Evolutionary conservation across 2,329 filamentous ascomycete genomes (phyloP).

Genomic region (Cercospora zeae-maydis): DNA sequence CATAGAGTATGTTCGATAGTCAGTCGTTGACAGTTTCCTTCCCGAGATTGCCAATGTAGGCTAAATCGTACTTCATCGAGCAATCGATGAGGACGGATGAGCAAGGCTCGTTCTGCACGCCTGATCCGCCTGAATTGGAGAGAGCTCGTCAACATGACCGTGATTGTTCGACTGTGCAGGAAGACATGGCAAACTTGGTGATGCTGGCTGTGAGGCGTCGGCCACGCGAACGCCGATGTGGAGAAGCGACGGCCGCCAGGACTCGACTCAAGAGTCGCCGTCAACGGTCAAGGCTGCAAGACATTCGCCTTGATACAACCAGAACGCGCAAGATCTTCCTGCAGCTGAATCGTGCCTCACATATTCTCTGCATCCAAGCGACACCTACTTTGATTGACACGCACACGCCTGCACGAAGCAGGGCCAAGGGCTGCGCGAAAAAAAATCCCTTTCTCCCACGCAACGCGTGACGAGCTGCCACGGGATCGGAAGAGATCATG

Average conservation of each 20-base stretch:
- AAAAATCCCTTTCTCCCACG: background rate
- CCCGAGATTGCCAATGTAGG: background rate
- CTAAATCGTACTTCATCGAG: background rate
- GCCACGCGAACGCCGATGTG: background rate
- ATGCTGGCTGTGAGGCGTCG: background rate
- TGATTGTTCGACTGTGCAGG: background rate
- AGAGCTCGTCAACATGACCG: background rate
- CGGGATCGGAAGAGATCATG: conserved; percentile 11
- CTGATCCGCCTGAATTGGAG: too few species aligned
- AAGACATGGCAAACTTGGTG: background rate
- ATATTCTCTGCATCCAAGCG: conserved; percentile 7
- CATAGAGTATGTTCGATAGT: too few species aligned
- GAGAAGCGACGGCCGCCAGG: background rate
- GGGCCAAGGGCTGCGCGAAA: conserved; percentile 3
- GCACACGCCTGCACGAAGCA: conserved; percentile 10
- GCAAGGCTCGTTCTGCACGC: background rate
- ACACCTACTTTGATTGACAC: background rate
- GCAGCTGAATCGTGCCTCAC: conserved; percentile 10
- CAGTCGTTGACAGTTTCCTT: background rate
- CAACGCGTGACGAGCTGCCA: conserved; percentile 11
- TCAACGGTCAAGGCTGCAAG: conserved; percentile 5
- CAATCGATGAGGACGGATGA: background rate
- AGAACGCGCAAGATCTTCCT: background rate
- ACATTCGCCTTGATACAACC: conserved; percentile 10
- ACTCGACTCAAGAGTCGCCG: background rate